Base-by-base conservation (phyloP, 2,329 filamentous ascomycete species). In the Sarocladiaceae sp. region DNA sequence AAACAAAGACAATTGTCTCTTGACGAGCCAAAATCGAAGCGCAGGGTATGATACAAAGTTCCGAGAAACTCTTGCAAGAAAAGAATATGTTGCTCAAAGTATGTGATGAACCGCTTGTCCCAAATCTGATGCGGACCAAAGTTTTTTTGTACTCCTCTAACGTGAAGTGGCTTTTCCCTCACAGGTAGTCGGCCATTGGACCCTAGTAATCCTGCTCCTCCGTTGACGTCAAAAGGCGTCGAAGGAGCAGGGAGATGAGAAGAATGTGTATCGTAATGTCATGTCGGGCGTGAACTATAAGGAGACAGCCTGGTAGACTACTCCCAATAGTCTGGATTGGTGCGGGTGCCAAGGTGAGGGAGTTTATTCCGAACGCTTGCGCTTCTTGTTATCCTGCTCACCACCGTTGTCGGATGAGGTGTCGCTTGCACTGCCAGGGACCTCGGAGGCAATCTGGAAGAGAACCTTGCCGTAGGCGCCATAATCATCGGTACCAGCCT, bases 391-490 rank as follows among this genome's bases (percentile, higher is more conserved):
- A 50, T 67, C 68, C 48, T 69, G 62, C 48, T 72, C 70, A 50
- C 61, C 68, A 47, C 65, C 65, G 39, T 74, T 74, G 18, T 78
- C 76, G 3, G 74, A 77, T 2, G 75, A 77, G 29, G 67, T 53
- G n/a, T 80, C 77, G 55, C 72, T 78, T 11, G 69, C 68, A 55
- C 77, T 86, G 51, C 82, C 82, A 29, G 85, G 80, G 43, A 85
- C 75, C 54, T 85, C 83, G 23, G 85, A 77, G 21, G 86, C 82
- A 45, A 88, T 81, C 63, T 90, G 85, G 70, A 89, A 94, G 50
- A 95, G 78, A 33, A 88, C 84, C 58, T 83, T 83, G 53, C 88
- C 86, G 48, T 88, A 76, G 47, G 74, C 73, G 53, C 73, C 73
- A 47, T 82, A 80, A 49, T 88, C 83, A n/a, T 81, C 76, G 13